These are phyloP conservation scores for Neurospora cerealis DNA, from an alignment of 495 filamentous ascomycete genomes.

Conservation along the genomic window DNA sequence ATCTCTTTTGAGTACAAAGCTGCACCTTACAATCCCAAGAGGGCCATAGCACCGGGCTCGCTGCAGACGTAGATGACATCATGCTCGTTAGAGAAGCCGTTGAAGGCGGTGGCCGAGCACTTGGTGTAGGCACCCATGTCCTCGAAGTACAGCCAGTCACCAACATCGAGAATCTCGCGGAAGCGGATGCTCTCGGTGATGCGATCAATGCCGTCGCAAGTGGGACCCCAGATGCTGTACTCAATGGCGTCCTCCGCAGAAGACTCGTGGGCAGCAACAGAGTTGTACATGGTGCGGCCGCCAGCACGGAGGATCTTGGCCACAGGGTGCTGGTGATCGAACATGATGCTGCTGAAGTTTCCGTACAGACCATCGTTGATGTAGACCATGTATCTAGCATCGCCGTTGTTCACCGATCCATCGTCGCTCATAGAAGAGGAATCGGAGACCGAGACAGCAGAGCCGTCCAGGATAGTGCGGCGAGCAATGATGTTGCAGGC, in stretches of 20 bases:
- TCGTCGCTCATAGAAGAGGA: conserved; percentile 16
- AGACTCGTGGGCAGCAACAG: conserved; percentile 23
- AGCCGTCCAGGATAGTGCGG: conserved; percentile 55
- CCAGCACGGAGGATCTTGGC: conserved; percentile 67
- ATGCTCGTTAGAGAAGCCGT: conserved; percentile 90
- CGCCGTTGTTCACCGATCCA: conserved; percentile 27
- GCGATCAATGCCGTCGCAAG: conserved; percentile 94
- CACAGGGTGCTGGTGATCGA: conserved; percentile 88
- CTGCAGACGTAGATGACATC: conserved; percentile 90
- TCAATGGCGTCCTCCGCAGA: conserved; percentile 33
- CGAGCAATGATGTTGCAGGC: conserved; percentile 94
- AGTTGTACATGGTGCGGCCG: conserved; percentile 41
- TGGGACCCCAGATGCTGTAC: conserved; percentile 97
- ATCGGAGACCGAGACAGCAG: conserved; percentile 23
- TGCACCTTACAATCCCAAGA: conserved; percentile 39
- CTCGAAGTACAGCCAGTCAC: conserved; percentile 97
- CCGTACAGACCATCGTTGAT: conserved; percentile 95
- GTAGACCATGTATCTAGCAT: conserved; percentile 84
- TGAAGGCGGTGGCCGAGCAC: conserved; percentile 95
- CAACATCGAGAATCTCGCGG: conserved; percentile 64
- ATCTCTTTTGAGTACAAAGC: neutral
- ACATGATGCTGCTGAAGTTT: conserved; percentile 98
- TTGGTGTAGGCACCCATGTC: conserved; percentile 98
- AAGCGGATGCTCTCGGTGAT: conserved; percentile 70
- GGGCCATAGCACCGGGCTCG: conserved; percentile 73